Base-by-base conservation (phyloP, 768 basidiomycete genomes). In the Tricholoma flavovirens region DNA sequence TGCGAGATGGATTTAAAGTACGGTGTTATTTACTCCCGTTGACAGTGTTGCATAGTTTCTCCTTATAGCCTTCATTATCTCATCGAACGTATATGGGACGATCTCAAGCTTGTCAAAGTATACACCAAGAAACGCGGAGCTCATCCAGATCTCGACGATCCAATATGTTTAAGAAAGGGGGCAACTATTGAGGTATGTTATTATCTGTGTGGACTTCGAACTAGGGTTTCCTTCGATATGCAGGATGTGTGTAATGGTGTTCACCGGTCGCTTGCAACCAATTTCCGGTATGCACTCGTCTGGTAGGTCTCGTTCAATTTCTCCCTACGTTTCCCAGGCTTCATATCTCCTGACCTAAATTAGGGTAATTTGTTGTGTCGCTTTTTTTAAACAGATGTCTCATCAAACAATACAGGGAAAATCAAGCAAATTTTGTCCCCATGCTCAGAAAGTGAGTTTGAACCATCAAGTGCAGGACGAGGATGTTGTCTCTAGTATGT, bases 91-190 rank as follows among this genome's bases (percentile, higher is more conserved):
- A 84, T 90, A 58, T 91, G 87, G 88, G 86, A 85, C 26, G 83
- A 88, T 56, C 79, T 93, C n/a, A 75, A 79, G 52, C 79, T 92
- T 6, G 88, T 88, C 54, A 95, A 94, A 66, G 84, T 99, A 45
- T 99, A 98, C 71, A 99, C 97, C 2, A 99, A 99, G 74, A 95
- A 95, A 69, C 81, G 97, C 43, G 97, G 96, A n/a, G 90, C 80
- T 29, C 90, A 89, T 60, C 95, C 97, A 3, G 97, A 98, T 69
- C 72, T 99, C 11, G 71, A 77, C 1, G 97, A 99, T 70, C 97
- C 97, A 22, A 84, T 98, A 49, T 92, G 90, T 71, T 70, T 98
- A 57, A 80, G 96, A 57, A 88, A 83, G 67, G 97, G 96, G 0
- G 93, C 96, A 2, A 94, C 92, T 3, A 88, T 98, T 51, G 95